These are phyloP conservation scores for Euphorbia tirucalli DNA, from an alignment of 345 rosid genomes.

Conservation along the genomic window DNA sequence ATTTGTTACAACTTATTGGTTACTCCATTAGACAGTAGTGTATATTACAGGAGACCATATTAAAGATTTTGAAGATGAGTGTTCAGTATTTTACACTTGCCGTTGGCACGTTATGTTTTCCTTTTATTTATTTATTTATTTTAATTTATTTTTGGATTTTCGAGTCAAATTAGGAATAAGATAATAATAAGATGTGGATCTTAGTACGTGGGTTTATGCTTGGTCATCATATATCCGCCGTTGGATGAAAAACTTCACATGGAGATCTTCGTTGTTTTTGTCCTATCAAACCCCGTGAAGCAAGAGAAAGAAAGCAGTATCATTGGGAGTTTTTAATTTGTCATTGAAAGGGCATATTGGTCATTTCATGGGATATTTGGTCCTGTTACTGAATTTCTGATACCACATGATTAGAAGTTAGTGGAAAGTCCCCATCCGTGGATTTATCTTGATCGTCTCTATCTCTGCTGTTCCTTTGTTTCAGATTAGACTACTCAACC, in stretches of 20 bases:
- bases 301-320: not conserved
- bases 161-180: not conserved
- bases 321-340: not conserved
- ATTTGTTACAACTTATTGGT: too few species aligned
- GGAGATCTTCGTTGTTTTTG: slow-evolving; percentile 12
- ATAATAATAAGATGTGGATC: not conserved
- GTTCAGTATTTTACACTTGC: too few species aligned
- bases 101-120: not conserved
- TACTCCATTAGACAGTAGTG: too few species aligned
- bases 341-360: not conserved
- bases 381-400: not conserved
- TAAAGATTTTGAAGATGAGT: too few species aligned
- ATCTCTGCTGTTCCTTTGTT: slow-evolving; percentile 8
- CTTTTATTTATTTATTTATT: too few species aligned
- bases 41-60: too few species aligned
- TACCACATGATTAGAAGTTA: not conserved
- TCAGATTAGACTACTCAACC: slow-evolving; percentile 20
- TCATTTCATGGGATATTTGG: not conserved
- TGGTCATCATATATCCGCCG: not conserved
- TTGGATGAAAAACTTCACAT: slow-evolving; percentile 2
- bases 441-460: slow-evolving; percentile 11
- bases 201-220: not conserved
- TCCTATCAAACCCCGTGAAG: not conserved
- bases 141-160: not conserved
- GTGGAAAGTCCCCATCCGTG: slow-evolving; percentile 24